Evolutionary conservation across 1,284 basidiomycete genomes (phyloP).

Genomic region (Trichosporon sp.): DNA sequence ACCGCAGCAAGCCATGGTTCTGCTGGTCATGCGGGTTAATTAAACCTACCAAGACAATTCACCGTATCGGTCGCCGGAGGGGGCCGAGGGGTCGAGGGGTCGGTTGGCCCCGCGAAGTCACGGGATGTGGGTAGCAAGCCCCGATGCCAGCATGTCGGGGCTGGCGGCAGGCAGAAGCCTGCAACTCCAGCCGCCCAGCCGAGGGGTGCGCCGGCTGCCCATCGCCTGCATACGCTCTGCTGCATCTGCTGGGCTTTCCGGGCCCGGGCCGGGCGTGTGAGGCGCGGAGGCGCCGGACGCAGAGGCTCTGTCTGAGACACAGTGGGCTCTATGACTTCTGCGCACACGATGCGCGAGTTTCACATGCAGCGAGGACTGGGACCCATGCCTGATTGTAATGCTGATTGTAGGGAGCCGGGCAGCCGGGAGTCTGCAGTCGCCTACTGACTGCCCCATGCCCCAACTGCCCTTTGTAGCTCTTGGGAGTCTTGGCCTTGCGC

Average conservation of each 20-base stretch:
- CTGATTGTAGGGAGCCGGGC: neutral
- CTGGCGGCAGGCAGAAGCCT: neutral
- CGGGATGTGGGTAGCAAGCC: neutral
- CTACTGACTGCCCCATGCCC: too few species aligned
- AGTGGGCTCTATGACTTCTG: neutral
- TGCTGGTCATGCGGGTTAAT: neutral
- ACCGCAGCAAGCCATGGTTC: neutral
- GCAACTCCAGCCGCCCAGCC: neutral
- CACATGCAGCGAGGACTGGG: neutral
- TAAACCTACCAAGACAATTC: neutral
- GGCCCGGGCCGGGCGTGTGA: slow-evolving; percentile 10
- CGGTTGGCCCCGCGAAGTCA: neutral
- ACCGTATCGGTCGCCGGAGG: neutral
- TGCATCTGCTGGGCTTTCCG: neutral
- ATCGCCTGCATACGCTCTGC: too few species aligned
- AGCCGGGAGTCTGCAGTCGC: too few species aligned
- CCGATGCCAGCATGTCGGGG: neutral
- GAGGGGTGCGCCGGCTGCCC: neutral
- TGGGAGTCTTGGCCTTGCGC: too few species aligned
- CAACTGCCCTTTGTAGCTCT: too few species aligned
- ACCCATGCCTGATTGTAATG: neutral
- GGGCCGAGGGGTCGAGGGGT: neutral
- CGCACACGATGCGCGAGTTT: neutral
- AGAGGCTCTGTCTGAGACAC: neutral
- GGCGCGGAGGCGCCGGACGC: neutral